Percentiles rank a stretch among this genome's conserved stretches.
phyloP scores from a whole-genome alignment of 139 green algal genomes.

The Pycnococcus provasolii region DNA sequence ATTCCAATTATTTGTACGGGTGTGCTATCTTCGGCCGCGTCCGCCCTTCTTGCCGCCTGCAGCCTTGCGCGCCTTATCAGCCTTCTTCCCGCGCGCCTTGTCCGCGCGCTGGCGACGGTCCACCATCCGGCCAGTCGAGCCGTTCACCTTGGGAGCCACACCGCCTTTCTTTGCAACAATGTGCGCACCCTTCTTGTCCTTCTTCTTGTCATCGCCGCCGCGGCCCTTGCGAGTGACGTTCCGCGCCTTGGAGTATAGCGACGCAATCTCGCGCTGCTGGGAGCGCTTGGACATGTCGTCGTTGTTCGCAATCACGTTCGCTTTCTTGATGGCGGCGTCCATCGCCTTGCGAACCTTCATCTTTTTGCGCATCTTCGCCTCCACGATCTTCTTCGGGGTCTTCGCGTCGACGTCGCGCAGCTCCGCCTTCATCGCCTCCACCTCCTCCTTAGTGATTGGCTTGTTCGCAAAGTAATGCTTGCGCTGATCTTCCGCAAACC shows the following conservation, averaged over 20 bases:
- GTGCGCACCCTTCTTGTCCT: too few relatives aligned
- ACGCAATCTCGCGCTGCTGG: conserved; percentile 8
- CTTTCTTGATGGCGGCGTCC: neutral
- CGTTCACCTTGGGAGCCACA: too few relatives aligned
- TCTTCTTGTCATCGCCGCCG: too few relatives aligned
- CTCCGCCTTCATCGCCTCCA: conserved; percentile 61
- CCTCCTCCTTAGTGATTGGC: conserved; percentile 63
- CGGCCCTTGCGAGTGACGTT: too few relatives aligned
- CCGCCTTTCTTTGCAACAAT: too few relatives aligned
- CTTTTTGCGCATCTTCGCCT: conserved; percentile 82
- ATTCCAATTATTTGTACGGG: too few relatives aligned
- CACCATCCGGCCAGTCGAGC: too few relatives aligned
- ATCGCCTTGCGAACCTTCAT: conserved; percentile 31
- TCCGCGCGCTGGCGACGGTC: too few relatives aligned
- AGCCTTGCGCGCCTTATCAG: too few relatives aligned
- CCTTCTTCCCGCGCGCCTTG: too few relatives aligned
- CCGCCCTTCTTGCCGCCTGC: too few relatives aligned
- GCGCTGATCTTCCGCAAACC: conserved; percentile 83
- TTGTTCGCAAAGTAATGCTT: conserved; percentile 57
- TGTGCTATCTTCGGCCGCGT: too few relatives aligned
- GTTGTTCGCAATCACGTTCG: conserved; percentile 13
- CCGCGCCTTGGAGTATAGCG: conserved; percentile 7
- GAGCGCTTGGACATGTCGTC: conserved; percentile 11
- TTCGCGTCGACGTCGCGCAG: conserved; percentile 69
- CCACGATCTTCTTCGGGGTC: conserved; percentile 91